Evolutionary conservation across 2,329 filamentous ascomycete genomes (phyloP).

Genomic region (Hymenoscyphus fructigenus): DNA sequence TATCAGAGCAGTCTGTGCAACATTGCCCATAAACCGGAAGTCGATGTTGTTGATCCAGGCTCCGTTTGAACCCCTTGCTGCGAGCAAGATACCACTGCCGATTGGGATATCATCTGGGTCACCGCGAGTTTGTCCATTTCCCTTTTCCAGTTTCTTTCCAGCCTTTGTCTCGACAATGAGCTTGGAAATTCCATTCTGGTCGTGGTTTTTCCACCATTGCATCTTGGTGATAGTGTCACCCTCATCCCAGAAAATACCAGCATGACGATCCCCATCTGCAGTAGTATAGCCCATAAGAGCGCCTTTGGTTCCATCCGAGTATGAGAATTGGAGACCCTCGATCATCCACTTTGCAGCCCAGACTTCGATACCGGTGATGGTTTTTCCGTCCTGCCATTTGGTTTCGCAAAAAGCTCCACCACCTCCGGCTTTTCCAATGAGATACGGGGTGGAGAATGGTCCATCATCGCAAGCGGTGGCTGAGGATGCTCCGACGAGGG

Average conservation of each 20-base stretch:
- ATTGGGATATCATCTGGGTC: background rate
- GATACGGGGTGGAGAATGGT: background rate
- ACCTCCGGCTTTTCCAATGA: background rate
- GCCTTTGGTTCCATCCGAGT: constrained; percentile 7
- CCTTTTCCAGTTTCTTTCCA: background rate
- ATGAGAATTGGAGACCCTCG: constrained; percentile 2
- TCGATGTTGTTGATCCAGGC: background rate
- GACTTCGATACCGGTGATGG: constrained; percentile 8
- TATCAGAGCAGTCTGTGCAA: background rate
- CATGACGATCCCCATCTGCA: constrained; percentile 1
- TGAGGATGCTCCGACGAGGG: background rate
- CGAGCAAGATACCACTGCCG: constrained; percentile 3
- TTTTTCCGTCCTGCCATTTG: background rate
- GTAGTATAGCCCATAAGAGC: background rate
- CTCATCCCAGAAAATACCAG: background rate
- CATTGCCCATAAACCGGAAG: background rate
- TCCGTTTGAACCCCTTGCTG: background rate
- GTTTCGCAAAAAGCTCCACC: constrained; percentile 3
- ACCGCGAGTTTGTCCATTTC: background rate
- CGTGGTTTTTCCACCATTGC: constrained; percentile 3
- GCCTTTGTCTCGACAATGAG: background rate
- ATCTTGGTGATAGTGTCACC: constrained; percentile 6
- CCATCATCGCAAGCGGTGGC: background rate
- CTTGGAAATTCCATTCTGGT: background rate
- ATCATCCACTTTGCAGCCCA: constrained; percentile 6